Conservation (phyloP, 495 filamentous ascomycete species). For the Penicillium bovifimosum region DNA sequence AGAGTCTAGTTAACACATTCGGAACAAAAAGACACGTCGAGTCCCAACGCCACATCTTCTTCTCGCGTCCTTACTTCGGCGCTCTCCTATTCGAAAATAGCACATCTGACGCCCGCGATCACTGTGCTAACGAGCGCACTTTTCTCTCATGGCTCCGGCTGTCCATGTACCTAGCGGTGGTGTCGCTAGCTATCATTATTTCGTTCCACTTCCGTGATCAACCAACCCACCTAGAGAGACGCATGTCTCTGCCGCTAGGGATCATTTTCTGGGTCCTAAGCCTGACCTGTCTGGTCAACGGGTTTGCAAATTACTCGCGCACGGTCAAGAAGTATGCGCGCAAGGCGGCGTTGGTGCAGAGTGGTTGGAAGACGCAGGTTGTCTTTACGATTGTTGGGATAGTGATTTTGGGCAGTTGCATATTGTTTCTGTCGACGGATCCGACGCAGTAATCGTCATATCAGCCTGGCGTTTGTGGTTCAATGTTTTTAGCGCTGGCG, state of each 20-base stretch:
- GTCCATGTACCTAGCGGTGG: constrained; percentile 83
- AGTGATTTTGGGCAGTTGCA: constrained; percentile 74
- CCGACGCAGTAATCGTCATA: constrained; percentile 10
- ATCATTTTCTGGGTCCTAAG: constrained; percentile 82
- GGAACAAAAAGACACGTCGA: constrained; percentile 29
- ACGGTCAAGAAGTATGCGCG: constrained; percentile 81
- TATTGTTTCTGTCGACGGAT: constrained; percentile 58
- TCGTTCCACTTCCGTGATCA: constrained; percentile 83
- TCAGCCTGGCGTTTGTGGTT: not conserved
- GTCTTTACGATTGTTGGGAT: constrained; percentile 71
- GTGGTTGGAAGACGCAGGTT: constrained; percentile 85
- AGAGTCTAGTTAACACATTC: not conserved
- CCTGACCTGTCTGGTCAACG: constrained; percentile 65
- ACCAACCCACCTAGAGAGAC: constrained; percentile 63
- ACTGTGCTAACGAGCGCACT: constrained; percentile 55
- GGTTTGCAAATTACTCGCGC: constrained; percentile 80
- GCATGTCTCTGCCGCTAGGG: constrained; percentile 77
- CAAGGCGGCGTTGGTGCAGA: constrained; percentile 79
- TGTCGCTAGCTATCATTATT: constrained; percentile 81
- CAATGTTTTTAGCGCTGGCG: constrained; percentile 3
- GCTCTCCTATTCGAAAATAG: constrained; percentile 86
- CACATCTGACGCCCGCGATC: constrained; percentile 74
- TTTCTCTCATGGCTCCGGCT: constrained; percentile 95
- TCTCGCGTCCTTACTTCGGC: constrained; percentile 63
- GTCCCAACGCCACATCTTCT: constrained; percentile 51